Conservation (phyloP, 2,329 filamentous ascomycete species). For the Ceratocystis destructans region DNA sequence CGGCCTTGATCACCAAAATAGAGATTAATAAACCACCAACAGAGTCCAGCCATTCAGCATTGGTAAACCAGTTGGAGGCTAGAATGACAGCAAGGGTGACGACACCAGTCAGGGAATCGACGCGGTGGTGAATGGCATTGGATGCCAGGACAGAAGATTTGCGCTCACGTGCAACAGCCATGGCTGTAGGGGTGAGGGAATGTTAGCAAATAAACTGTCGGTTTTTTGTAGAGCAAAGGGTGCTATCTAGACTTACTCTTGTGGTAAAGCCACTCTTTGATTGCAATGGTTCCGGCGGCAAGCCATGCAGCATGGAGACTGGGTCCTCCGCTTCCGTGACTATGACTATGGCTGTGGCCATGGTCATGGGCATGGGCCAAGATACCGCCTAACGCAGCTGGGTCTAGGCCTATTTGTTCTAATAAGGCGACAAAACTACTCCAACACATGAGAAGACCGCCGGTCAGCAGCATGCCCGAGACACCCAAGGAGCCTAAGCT, state of each 20-base stretch:
- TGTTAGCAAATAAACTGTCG: neutral
- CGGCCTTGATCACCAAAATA: constrained; percentile 81
- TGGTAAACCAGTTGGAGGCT: constrained; percentile 71
- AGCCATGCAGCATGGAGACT: constrained; percentile 93
- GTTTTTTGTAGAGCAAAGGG: neutral
- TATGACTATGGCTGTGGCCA: constrained; percentile 49
- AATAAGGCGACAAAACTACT: constrained; percentile 41
- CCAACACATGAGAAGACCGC: constrained; percentile 84
- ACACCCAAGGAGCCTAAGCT: constrained; percentile 87
- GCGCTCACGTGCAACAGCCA: constrained; percentile 88
- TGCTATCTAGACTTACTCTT: constrained; percentile 58
- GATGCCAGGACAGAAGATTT: constrained; percentile 93
- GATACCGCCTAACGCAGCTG: constrained; percentile 46
- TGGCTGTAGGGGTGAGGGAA: constrained; percentile 40
- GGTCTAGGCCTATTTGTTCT: constrained; percentile 19
- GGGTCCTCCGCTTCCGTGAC: constrained; percentile 39
- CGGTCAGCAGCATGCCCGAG: constrained; percentile 75
- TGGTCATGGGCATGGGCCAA: constrained; percentile 49
- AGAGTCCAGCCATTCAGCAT: constrained; percentile 86
- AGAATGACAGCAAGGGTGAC: constrained; percentile 82
- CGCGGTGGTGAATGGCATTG: constrained; percentile 89
- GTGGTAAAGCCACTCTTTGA: constrained; percentile 96
- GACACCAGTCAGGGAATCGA: constrained; percentile 89
- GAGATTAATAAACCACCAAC: constrained; percentile 88
- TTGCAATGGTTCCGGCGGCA: constrained; percentile 70